Base-by-base conservation (phyloP, 2,329 filamentous ascomycete genomes). In the Botrytis galanthina region DNA sequence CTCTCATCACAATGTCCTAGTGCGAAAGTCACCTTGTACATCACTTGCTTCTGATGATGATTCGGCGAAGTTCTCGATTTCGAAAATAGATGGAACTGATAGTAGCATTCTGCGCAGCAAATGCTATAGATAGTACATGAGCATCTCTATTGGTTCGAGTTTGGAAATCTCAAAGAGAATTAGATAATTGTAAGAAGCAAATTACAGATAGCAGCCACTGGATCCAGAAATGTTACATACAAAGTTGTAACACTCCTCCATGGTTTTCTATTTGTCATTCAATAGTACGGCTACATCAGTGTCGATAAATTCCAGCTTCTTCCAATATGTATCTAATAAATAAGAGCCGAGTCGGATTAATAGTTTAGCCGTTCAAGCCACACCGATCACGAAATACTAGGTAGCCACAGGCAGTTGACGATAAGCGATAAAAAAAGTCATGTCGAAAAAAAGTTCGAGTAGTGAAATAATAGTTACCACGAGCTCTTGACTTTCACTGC, bases 391-490 rank as follows among this genome's bases (percentile, higher is more conserved):
- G 2, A n/a, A 42, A n/a, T 37, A 69, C 20, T 14, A 69, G n/a
- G n/a, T n/a, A n/a, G 66, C 66, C 66, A 69, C 66, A 69, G 14
- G 8, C 57, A 22, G n/a, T 42, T 32, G 48, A 37, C 66, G 68
- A 70, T 70, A 48, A 63, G 68, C 39, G 68, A 61, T 70, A 63
- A 61, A 70, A 64, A 69, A 57, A 64, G 61, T 64, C 42, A 46
- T 32, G n/a, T 42, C 37, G 37, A 59, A 69, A 68, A 68, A 70
- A 63, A 61, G 68, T 60, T 61, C 39, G 35, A 42, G 4, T n/a
- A 12, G 39, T 70, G 29, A 63, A 63, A 46, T 70, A 35, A 63
- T 35, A 46, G 29, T 29, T 62, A 63, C 39, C n/a, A 22, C 35
- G 32, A 70, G 54, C 54, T 35, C 44, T 61, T 35, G 39, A 46